Percentiles rank a stretch among this genome's conserved stretches.
Conservation (phyloP, 176 grass and related monocot species). For the Guadua angustifolia region DNA sequence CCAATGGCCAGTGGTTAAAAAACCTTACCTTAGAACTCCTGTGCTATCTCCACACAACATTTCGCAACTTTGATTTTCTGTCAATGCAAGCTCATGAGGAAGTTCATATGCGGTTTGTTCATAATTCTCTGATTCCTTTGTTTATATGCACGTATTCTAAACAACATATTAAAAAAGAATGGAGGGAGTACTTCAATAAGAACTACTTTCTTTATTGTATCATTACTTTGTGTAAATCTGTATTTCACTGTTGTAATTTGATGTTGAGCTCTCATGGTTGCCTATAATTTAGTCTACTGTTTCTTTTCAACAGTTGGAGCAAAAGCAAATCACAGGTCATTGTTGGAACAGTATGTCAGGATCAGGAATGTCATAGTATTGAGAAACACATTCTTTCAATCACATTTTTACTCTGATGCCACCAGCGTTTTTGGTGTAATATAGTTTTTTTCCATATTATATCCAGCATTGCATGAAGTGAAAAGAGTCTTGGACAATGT, state of each 20-base stretch:
- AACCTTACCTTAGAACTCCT: not conserved
- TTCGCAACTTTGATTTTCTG: conserved; percentile 5
- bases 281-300: conserved; percentile 23
- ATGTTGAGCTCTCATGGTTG: not conserved
- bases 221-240: not conserved
- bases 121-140: not conserved
- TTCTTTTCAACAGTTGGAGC: conserved; percentile 80
- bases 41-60: not conserved
- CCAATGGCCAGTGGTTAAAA: not conserved
- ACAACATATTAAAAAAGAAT: no score
- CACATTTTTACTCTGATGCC: no score
- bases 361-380: no score
- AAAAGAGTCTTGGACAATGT: no score
- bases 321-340: conserved; percentile 92
- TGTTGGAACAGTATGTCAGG: conserved; percentile 81
- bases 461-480: no score
- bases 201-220: conserved; percentile 3
- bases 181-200: no score
- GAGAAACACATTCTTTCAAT: no score
- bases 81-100: conserved; percentile 61
- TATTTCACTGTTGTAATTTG: conserved; percentile 20
- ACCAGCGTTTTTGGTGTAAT: no score
- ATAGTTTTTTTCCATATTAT: no score
- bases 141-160: not conserved
- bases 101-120: conserved; percentile 69